These are phyloP conservation scores for Hanseniaspora uvarum DNA, from an alignment of 1,139 yeast species.

Conservation along the genomic window DNA sequence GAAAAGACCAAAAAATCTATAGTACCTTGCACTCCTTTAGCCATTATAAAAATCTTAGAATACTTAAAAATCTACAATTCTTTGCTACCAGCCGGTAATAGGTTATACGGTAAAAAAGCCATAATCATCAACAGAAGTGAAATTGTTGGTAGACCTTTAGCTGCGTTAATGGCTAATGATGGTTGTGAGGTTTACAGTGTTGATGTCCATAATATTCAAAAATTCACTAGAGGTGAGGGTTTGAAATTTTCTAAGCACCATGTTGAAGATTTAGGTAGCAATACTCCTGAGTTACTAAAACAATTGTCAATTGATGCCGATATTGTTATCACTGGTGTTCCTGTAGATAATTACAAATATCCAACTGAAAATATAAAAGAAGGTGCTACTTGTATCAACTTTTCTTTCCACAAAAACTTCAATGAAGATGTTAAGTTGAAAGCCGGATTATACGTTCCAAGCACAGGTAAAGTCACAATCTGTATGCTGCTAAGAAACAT, in stretches of 20 bases:
- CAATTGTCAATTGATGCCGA: slow-evolving; percentile 68
- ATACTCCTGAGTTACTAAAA: slow-evolving; percentile 40
- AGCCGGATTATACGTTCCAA: slow-evolving; percentile 88
- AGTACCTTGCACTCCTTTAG: slow-evolving; percentile 92
- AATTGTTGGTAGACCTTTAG: slow-evolving; percentile 93
- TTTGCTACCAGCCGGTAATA: slow-evolving; percentile 74
- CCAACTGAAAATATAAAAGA: slow-evolving; percentile 69
- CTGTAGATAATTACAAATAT: slow-evolving; percentile 69
- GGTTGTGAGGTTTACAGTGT: slow-evolving; percentile 94
- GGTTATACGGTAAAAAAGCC: slow-evolving; percentile 83
- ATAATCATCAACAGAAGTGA: slow-evolving; percentile 88
- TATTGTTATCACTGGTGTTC: slow-evolving; percentile 92
- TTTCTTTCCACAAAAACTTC: slow-evolving; percentile 82
- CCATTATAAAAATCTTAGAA: slow-evolving; percentile 85
- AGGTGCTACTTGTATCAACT: slow-evolving; percentile 86
- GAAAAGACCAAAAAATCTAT: slow-evolving; percentile 65
- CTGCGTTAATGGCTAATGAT: slow-evolving; percentile 90
- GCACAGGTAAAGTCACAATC: slow-evolving; percentile 91
- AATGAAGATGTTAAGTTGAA: slow-evolving; percentile 63
- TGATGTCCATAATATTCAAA: slow-evolving; percentile 77
- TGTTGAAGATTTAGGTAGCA: slow-evolving; percentile 55
- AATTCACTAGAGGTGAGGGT: slow-evolving; percentile 89
- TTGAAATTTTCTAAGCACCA: slow-evolving; percentile 72
- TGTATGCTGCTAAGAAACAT: slow-evolving; percentile 85
- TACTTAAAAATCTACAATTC: slow-evolving; percentile 78